Evolutionary conservation across 768 basidiomycete genomes (phyloP), one percentile per base, ranked within the genome.

Genomic region (Russula abietina): DNA sequence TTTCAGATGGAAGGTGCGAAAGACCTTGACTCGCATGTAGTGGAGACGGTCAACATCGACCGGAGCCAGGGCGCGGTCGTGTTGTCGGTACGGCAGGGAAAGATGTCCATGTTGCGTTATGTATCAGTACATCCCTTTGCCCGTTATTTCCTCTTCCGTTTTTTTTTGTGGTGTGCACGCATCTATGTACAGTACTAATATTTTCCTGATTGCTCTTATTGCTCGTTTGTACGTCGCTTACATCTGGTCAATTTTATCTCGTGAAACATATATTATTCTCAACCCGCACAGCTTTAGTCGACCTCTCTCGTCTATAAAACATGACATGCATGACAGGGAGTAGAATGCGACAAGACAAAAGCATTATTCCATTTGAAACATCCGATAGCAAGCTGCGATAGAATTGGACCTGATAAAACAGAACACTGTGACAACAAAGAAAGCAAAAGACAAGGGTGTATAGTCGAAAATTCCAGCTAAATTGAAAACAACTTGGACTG

Each of bases 1-100:
- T n/a, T n/a, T n/a, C n/a, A n/a, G n/a, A n/a, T n/a, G n/a, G n/a
- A n/a, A n/a, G n/a, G n/a, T n/a, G n/a, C 51, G 1, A 77, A 79
- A 0, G 88, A 87, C 64, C 72, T 89, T 60, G 81, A 88, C 68
- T 71, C 88, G 64, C 80, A 84, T 51, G 73, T 70, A 45, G 85
- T 89, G 32, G 87, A 88, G 75, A 88, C 86, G 65, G 86, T 89
- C 68, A 88, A 88, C 71, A 86, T 89, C 57, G 87, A 89, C 70
- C 87, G 88, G 75, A 80, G 79, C 43, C 88, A 89, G 69, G 88
- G 87, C 1, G 84, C 86, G 10, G 80, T 89, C 45, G 87, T 88
- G 62, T 72, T 89, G 58, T 85, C 83, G 38, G 84, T 86, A 61
- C 83, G 77, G 74, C 78, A 79, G 14, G 87, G 88, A 48, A 84